Evolutionary conservation across 2,329 filamentous ascomycete species (phyloP).

Genomic region (Didymella pinodella): DNA sequence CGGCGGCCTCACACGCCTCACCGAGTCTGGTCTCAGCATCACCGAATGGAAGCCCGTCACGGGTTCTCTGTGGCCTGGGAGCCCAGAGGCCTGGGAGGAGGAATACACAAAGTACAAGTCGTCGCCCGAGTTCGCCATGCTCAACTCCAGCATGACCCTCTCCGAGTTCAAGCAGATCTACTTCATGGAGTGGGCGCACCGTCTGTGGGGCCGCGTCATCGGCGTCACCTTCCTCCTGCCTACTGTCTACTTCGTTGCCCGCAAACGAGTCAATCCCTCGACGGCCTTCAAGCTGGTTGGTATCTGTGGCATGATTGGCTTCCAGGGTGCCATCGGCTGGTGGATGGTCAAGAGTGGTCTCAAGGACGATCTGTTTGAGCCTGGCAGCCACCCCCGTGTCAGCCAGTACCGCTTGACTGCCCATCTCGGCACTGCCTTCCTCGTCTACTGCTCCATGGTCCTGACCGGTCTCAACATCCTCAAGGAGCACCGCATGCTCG

Average conservation of each 20-base stretch:
- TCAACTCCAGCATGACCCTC: slow-evolving; percentile 93
- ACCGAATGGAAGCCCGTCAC: slow-evolving; percentile 99
- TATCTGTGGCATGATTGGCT: slow-evolving; percentile 88
- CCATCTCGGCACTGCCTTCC: slow-evolving; percentile 88
- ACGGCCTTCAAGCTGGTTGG: slow-evolving; percentile 82
- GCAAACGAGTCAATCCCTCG: slow-evolving; percentile 75
- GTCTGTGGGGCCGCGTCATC: slow-evolving; percentile 91
- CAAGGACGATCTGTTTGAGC: slow-evolving; percentile 93
- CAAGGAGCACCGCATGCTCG: slow-evolving; percentile 75
- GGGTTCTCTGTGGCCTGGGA: slow-evolving; percentile 84
- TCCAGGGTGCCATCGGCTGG: slow-evolving; percentile 96
- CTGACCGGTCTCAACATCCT: slow-evolving; percentile 86
- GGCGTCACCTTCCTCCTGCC: slow-evolving; percentile 90
- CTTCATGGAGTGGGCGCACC: slow-evolving; percentile 98
- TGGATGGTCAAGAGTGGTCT: slow-evolving; percentile 99
- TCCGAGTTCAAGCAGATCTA: slow-evolving; percentile 98
- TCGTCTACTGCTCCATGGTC: slow-evolving; percentile 94
- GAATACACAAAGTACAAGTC: slow-evolving; percentile 93
- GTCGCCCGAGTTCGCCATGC: slow-evolving; percentile 88
- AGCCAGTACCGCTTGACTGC: slow-evolving; percentile 92
- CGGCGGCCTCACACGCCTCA: slow-evolving; percentile 90
- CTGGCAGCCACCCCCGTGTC: slow-evolving; percentile 88
- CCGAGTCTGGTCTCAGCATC: slow-evolving; percentile 96
- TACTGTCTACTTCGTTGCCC: slow-evolving; percentile 85
- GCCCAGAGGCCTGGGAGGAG: slow-evolving; percentile 81